These are phyloP conservation scores for Pseudopyrenochaeta lycopersici DNA, from an alignment of 2,329 filamentous ascomycete genomes.

Conservation along the genomic window DNA sequence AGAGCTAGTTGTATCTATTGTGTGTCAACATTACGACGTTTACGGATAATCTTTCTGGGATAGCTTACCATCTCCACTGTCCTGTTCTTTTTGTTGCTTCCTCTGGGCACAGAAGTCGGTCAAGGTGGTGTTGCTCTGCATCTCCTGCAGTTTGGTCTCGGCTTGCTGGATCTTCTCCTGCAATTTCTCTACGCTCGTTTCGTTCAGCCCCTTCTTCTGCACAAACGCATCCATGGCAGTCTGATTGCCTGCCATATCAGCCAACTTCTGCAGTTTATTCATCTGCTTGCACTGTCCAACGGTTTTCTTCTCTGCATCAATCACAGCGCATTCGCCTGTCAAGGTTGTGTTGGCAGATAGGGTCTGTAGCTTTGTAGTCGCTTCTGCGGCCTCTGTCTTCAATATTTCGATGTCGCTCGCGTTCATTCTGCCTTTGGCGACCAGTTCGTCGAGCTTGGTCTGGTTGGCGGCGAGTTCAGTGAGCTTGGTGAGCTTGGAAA, in stretches of 20 bases:
- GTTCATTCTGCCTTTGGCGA: constrained; percentile 35
- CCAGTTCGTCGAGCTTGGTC: constrained; percentile 36
- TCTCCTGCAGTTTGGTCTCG: constrained; percentile 26
- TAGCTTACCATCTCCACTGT: constrained; percentile 16
- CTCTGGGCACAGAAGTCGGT: constrained; percentile 29
- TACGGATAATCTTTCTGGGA: not conserved
- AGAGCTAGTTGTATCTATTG: too few relatives aligned
- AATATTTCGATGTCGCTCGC: constrained; percentile 28
- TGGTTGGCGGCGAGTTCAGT: constrained; percentile 36
- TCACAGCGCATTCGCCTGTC: constrained; percentile 31
- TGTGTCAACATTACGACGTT: not conserved
- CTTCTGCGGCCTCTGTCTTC: constrained; percentile 37
- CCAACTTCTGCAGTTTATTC: constrained; percentile 29
- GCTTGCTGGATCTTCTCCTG: constrained; percentile 32
- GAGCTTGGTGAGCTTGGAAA: constrained; percentile 31
- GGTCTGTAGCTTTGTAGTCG: constrained; percentile 27
- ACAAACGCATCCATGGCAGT: constrained; percentile 35
- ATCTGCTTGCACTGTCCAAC: constrained; percentile 33
- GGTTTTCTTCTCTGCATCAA: constrained; percentile 31
- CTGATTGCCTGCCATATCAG: constrained; percentile 31
- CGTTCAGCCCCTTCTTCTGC: constrained; percentile 31
- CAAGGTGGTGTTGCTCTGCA: constrained; percentile 41
- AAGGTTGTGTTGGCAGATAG: constrained; percentile 38
- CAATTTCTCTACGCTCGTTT: constrained; percentile 28
- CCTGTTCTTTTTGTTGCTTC: constrained; percentile 5